Conservation (phyloP, 495 filamentous ascomycete genomes). For the Penicillium samsonianum region DNA sequence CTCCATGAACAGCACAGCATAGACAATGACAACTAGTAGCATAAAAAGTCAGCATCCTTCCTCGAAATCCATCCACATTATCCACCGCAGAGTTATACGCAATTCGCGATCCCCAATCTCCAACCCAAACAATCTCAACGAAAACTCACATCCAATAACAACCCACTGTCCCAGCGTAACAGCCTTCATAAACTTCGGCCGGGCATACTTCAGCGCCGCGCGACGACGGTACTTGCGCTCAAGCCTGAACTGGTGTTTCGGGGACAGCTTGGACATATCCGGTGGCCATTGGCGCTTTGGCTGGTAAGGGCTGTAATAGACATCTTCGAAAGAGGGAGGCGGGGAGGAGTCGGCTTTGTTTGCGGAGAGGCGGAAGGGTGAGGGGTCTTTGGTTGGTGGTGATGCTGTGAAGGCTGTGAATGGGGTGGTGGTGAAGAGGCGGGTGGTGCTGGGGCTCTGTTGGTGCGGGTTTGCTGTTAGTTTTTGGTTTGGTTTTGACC, state of each 20-base stretch:
- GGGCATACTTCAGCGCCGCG: constrained; percentile 67
- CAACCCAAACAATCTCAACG: neutral
- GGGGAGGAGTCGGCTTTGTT: constrained; percentile 21
- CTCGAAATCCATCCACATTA: neutral
- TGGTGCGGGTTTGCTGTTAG: neutral
- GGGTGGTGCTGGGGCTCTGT: constrained; percentile 6
- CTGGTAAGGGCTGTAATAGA: constrained; percentile 61
- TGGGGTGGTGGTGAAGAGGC: constrained; percentile 24
- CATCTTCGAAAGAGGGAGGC: constrained; percentile 20
- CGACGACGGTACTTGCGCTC: constrained; percentile 67
- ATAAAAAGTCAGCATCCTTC: constrained; percentile 12
- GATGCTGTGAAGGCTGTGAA: constrained; percentile 20
- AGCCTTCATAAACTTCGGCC: constrained; percentile 72
- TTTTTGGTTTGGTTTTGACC: neutral
- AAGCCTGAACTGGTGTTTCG: constrained; percentile 78
- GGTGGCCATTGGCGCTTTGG: constrained; percentile 93
- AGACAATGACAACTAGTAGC: constrained; percentile 63
- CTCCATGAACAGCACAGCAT: constrained; percentile 76
- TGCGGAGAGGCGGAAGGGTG: constrained; percentile 43
- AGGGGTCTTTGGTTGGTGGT: constrained; percentile 20
- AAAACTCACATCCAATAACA: constrained; percentile 60
- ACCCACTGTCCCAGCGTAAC: constrained; percentile 70
- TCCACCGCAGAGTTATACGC: neutral
- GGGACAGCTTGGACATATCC: constrained; percentile 77
- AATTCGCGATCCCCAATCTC: neutral